Evolutionary conservation across 345 rosid species (phyloP), one percentile per base, ranked within the genome.

Genomic region (Sonneratia caseolaris): DNA sequence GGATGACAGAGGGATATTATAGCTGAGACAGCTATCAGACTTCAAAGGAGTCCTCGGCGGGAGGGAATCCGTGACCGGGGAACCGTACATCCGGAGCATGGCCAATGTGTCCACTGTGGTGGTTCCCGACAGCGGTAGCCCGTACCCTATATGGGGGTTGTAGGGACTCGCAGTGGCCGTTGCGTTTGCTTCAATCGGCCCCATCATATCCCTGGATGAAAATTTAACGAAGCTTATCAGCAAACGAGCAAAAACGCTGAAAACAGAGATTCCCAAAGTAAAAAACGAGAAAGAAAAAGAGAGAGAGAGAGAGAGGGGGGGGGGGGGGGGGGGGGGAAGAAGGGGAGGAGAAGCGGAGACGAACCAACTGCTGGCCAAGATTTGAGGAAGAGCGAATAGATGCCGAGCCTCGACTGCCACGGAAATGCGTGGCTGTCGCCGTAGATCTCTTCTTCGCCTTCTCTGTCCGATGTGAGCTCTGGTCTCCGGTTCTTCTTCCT

Each of bases 11-110:
- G 80, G 78, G 19, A 71, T 47, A 69, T 79, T 85, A 72, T 86
- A 83, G 47, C 91, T 81, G 62, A 82, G 78, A 1, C 82, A 84
- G 62, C 91, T 89, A 19, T 86, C 91, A 27, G 91, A 85, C 59
- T 91, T 89, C 48, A 87, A 79, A 15, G 79, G 75, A 6, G 79
- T 81, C 74, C 77, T 80, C 38, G 80, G 86, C 14, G 79, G 80
- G 40, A 80, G 51, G 19, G 85, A 79, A 51, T 82, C 86, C n/a
- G 86, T 73, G 38, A 84, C 76, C 42, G 74, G 71, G 64, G 80
- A 84, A 37, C 79, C 79, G 75, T 89, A 88, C 64, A 80, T 72
- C 1, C 84, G 87, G 71, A 78, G 81, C 55, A 78, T 73, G 8
- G 21, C 62, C 16, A 42, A 48, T 64, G 71, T 73, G 78, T 71